Evolutionary conservation across 352 stramenopile species (phyloP).

Genomic region (Thalassiosira ordinaria): DNA sequence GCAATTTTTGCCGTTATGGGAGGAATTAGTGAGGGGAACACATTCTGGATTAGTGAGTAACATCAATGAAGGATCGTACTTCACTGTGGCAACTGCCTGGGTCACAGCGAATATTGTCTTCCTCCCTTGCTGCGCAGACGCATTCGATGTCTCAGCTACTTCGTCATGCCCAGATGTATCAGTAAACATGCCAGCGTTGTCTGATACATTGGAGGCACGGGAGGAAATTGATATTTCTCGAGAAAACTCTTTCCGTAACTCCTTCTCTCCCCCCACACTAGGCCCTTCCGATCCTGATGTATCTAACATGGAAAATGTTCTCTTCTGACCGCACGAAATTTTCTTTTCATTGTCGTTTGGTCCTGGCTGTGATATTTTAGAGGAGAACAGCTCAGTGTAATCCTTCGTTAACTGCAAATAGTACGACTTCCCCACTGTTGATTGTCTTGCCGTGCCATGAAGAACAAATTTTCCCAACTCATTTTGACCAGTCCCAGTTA

Average conservation of each 20-base stretch:
- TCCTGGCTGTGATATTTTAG: not conserved
- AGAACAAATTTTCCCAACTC: conserved; percentile 28
- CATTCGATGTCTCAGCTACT: not conserved
- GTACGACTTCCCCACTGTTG: not conserved
- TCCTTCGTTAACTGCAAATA: conserved; percentile 6
- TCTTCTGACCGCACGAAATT: not conserved
- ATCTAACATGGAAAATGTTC: not conserved
- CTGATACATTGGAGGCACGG: not conserved
- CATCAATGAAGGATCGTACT: not conserved
- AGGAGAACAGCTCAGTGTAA: not conserved
- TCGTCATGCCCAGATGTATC: no score
- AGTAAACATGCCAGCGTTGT: no score
- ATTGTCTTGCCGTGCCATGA: conserved; percentile 4
- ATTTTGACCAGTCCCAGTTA: conserved; percentile 25
- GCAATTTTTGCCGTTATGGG: no score
- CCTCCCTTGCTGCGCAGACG: not conserved
- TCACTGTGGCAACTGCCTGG: not conserved
- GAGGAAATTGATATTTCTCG: not conserved
- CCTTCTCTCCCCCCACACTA: not conserved
- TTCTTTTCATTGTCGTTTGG: not conserved
- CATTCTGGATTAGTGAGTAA: not conserved
- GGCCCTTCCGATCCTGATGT: not conserved
- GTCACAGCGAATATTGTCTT: not conserved
- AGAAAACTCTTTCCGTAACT: conserved; percentile 1
- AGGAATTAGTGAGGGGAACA: no score